Evolutionary conservation across 495 filamentous ascomycete genomes (phyloP).

Genomic region (Ascodesmis nigricans): DNA sequence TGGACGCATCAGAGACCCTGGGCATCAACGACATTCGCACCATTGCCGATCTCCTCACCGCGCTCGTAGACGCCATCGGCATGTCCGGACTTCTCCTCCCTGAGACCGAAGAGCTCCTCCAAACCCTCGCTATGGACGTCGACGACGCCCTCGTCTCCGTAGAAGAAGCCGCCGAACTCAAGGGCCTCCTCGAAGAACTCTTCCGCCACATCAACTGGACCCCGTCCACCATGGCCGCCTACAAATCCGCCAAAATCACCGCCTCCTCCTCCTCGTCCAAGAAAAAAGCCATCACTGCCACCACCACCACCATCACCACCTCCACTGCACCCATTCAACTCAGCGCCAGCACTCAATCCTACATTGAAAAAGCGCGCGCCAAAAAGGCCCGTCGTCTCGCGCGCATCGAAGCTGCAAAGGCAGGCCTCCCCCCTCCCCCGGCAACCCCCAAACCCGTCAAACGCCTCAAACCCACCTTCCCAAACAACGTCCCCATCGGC

Average conservation of each 20-base stretch:
- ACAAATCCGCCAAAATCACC: neutral
- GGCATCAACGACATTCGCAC: constrained; percentile 16
- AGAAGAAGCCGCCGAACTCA: constrained; percentile 16
- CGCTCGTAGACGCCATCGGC: constrained; percentile 16
- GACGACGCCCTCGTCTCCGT: constrained; percentile 13
- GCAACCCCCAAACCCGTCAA: neutral
- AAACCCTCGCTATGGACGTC: constrained; percentile 10
- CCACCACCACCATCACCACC: constrained; percentile 1
- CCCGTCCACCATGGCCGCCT: neutral
- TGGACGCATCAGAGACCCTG: constrained; percentile 2
- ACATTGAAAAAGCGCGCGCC: neutral
- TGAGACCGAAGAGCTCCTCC: constrained; percentile 9
- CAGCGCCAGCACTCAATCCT: neutral
- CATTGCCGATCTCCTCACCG: constrained; percentile 13
- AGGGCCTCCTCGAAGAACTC: constrained; percentile 19
- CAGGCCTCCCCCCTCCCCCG: no score
- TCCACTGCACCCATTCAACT: neutral
- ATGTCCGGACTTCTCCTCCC: constrained; percentile 14
- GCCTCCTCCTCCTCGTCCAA: neutral
- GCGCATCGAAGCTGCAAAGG: neutral
- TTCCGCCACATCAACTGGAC: constrained; percentile 17
- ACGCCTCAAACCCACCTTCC: neutral
- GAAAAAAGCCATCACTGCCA: neutral
- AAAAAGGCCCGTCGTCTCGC: neutral
- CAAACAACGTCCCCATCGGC: neutral